These are phyloP conservation scores for Calonectria crousiana DNA, from an alignment of 2,329 filamentous ascomycete genomes.

Conservation along the genomic window DNA sequence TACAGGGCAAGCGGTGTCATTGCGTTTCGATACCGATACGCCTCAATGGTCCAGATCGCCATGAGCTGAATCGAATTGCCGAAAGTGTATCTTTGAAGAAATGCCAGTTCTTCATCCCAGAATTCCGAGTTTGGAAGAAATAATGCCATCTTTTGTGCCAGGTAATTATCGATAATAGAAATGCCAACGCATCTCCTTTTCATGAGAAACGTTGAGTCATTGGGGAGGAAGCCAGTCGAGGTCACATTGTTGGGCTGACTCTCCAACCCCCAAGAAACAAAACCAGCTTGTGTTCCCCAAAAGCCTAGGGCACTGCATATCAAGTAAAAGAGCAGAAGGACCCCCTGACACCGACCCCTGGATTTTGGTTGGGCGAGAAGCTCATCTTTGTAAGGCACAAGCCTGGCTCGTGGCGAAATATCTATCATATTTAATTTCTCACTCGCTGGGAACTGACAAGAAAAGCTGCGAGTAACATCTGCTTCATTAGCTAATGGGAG, in stretches of 20 bases:
- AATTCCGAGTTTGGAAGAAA: background rate
- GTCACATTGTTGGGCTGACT: background rate
- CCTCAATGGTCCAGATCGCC: background rate
- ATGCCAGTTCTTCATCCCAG: background rate
- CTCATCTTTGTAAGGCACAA: slow-evolving; percentile 7
- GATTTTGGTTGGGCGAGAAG: background rate
- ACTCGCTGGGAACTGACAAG: slow-evolving; percentile 1
- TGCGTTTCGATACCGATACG: background rate
- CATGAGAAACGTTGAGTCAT: background rate
- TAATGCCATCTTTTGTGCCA: background rate
- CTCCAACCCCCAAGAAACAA: background rate
- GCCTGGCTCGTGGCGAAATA: background rate
- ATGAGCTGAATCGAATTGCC: background rate
- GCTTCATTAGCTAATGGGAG: background rate
- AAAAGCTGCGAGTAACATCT: slow-evolving; percentile 11
- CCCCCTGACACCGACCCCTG: background rate
- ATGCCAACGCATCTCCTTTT: background rate
- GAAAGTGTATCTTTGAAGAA: slow-evolving; percentile 11
- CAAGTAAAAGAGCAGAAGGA: slow-evolving; percentile 5
- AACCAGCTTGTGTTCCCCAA: background rate
- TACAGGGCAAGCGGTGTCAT: background rate
- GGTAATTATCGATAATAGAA: background rate
- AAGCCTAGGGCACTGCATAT: background rate
- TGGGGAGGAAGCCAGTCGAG: background rate
- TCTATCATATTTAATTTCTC: slow-evolving; percentile 15